These are phyloP conservation scores for Russula sp. DNA, from an alignment of 768 basidiomycete species.

Conservation along the genomic window DNA sequence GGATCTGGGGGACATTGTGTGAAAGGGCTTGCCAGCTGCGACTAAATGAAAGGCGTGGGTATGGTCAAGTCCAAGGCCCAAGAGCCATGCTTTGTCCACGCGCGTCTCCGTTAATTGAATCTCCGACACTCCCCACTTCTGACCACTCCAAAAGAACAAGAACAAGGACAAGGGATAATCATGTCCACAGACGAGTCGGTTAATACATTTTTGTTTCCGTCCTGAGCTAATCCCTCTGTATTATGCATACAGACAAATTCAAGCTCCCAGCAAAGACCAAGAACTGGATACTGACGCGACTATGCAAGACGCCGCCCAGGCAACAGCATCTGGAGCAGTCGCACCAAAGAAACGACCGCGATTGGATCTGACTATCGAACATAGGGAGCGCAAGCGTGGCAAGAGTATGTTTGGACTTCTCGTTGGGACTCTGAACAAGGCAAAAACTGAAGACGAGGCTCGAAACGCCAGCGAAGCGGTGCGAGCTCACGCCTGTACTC, in stretches of 20 bases:
- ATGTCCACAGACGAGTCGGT: conserved; percentile 26
- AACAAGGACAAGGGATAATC: background rate
- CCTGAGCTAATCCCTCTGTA: background rate
- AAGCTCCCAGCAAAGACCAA: conserved; percentile 7
- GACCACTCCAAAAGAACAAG: conserved; percentile 6
- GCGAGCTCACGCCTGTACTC: conserved; percentile 22
- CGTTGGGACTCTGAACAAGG: conserved; percentile 79
- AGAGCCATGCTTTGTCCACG: conserved; percentile 2
- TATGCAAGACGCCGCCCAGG: conserved; percentile 26
- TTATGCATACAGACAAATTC: conserved; percentile 6
- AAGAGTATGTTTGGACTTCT: conserved; percentile 85
- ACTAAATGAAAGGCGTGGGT: background rate
- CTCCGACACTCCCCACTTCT: conserved; percentile 15
- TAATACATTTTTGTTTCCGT: background rate
- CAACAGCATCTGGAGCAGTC: conserved; percentile 29
- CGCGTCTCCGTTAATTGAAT: conserved; percentile 12
- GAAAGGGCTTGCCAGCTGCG: background rate
- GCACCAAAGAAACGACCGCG: conserved; percentile 59
- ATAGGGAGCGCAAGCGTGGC: conserved; percentile 72
- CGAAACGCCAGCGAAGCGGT: conserved; percentile 83
- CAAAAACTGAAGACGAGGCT: conserved; percentile 82
- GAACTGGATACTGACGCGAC: conserved; percentile 19
- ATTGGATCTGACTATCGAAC: conserved; percentile 53
- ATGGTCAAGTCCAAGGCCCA: background rate
- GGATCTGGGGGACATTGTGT: conserved; percentile 18